Percentiles rank a stretch among this genome's conserved stretches.
phyloP scores from a whole-genome alignment of 2,329 filamentous ascomycete species.

The Rutstroemia sp. region DNA sequence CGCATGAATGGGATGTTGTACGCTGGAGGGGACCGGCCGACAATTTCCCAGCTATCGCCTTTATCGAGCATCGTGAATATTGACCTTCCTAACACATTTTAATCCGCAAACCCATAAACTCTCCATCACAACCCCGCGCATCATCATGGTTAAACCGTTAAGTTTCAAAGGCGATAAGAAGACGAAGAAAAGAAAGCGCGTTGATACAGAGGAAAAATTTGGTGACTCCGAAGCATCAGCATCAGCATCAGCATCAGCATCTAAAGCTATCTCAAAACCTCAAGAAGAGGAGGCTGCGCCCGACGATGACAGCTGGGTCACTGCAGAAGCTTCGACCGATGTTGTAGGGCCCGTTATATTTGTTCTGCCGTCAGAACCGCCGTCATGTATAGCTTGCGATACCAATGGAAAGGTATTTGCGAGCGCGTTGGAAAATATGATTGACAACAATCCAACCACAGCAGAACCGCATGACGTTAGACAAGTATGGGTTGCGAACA shows the following conservation, averaged over 20 bases:
- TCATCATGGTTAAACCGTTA: conserved; percentile 76
- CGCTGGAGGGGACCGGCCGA: background rate
- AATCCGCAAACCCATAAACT: background rate
- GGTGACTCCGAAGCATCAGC: conserved; percentile 25
- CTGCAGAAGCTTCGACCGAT: conserved; percentile 66
- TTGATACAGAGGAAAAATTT: conserved; percentile 37
- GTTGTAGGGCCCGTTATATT: conserved; percentile 77
- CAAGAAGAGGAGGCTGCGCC: conserved; percentile 17
- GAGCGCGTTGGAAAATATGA: conserved; percentile 75
- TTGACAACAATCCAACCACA: conserved; percentile 73
- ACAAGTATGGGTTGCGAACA: conserved; percentile 90
- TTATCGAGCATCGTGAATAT: too few species aligned
- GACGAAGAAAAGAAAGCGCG: conserved; percentile 81
- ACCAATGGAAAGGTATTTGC: conserved; percentile 81
- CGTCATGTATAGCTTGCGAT: conserved; percentile 76
- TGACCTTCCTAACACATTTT: too few species aligned
- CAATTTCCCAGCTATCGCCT: too few species aligned
- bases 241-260: conserved; percentile 17
- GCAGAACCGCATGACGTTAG: conserved; percentile 93
- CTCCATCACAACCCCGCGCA: background rate
- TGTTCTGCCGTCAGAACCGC: conserved; percentile 67
- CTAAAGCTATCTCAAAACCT: conserved; percentile 17
- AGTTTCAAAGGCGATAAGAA: conserved; percentile 98
- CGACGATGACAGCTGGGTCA: conserved; percentile 86
- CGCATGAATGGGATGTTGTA: too few species aligned